Evolutionary conservation across 1,139 yeast genomes (phyloP).

Genomic region (Yamadazyma atlantica): DNA sequence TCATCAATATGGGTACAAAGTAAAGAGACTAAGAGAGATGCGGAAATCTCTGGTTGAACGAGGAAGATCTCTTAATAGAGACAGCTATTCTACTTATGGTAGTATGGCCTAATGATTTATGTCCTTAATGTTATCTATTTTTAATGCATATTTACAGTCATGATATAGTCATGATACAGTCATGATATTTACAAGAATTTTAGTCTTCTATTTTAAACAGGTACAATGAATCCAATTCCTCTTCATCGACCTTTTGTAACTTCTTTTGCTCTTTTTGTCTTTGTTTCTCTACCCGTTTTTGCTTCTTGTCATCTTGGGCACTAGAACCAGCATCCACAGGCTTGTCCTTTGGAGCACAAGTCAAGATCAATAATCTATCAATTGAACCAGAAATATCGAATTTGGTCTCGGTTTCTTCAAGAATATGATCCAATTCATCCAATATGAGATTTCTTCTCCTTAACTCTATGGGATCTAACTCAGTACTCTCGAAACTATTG

Average conservation of each 20-base stretch:
- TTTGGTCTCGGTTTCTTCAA: conserved; percentile 31
- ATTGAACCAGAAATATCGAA: conserved; percentile 31
- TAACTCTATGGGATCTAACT: conserved; percentile 23
- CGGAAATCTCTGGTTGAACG: conserved; percentile 14
- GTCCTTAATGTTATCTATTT: neutral
- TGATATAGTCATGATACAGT: too few species aligned
- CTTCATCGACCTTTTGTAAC: conserved; percentile 21
- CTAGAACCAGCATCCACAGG: conserved; percentile 15
- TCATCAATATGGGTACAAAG: conserved; percentile 46
- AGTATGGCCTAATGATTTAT: conserved; percentile 10
- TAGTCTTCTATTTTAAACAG: conserved; percentile 43
- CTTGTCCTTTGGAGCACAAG: conserved; percentile 18
- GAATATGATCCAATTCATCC: conserved; percentile 23
- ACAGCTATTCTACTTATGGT: conserved; percentile 10
- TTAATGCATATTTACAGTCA: conserved; percentile 2
- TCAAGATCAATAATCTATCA: conserved; percentile 20
- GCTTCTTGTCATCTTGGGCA: conserved; percentile 16
- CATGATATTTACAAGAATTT: conserved; percentile 8
- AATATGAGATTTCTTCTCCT: conserved; percentile 30
- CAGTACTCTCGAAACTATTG: conserved; percentile 14
- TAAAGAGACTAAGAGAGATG: conserved; percentile 33
- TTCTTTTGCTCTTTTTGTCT: conserved; percentile 10
- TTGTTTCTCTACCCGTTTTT: conserved; percentile 15
- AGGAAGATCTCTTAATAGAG: conserved; percentile 10
- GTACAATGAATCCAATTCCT: conserved; percentile 43